These are phyloP conservation scores for Aspergillus uvarum DNA, from an alignment of 2,329 filamentous ascomycete genomes.

Conservation along the genomic window DNA sequence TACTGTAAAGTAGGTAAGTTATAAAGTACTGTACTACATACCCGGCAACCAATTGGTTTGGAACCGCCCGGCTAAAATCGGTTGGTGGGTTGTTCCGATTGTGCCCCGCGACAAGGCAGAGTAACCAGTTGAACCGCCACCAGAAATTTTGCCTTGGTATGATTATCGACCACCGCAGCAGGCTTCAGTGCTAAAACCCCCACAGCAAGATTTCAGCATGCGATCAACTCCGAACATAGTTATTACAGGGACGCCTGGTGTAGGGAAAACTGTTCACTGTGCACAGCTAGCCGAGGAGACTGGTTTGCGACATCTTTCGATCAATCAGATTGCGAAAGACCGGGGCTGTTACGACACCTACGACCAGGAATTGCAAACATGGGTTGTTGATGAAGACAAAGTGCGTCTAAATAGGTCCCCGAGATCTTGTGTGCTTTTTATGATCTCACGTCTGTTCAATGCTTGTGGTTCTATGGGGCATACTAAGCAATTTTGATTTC, in stretches of 20 bases:
- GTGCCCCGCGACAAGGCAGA: neutral
- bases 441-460: neutral
- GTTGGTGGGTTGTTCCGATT: neutral
- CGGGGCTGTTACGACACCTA: constrained; percentile 82
- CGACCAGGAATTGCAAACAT: constrained; percentile 80
- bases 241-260: constrained; percentile 90
- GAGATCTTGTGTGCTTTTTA: neutral
- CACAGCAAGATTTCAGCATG: constrained; percentile 26
- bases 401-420: constrained; percentile 49
- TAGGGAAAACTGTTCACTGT: constrained; percentile 92
- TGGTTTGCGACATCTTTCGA: constrained; percentile 76
- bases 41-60: neutral
- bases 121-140: constrained; percentile 18
- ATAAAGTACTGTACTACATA: no score
- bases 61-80: neutral
- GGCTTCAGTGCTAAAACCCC: neutral
- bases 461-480: constrained; percentile 1
- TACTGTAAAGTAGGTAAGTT: no score
- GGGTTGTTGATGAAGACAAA: constrained; percentile 97
- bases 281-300: constrained; percentile 74
- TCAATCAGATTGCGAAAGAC: constrained; percentile 92
- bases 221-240: constrained; percentile 75
- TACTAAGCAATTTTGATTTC: neutral
- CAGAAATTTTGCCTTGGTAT: constrained; percentile 15
- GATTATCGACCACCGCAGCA: neutral